phyloP scores from a whole-genome alignment of 345 rosid genomes.

The Eucalyptus victrix region DNA sequence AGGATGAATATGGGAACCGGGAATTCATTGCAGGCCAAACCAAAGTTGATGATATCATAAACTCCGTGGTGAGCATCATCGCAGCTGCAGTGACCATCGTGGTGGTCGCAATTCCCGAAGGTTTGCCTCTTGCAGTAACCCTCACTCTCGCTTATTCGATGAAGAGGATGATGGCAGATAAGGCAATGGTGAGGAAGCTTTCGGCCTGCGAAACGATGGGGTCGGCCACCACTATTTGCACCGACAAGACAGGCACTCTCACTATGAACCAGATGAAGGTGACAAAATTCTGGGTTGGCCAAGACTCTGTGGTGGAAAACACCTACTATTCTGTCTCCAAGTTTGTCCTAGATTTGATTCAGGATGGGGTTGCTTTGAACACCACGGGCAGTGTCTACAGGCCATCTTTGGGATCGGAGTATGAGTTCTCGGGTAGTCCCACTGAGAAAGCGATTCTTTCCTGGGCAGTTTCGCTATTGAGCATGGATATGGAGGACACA shows the following conservation, averaged over 20 bases:
- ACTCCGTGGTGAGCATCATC: constrained; percentile 44
- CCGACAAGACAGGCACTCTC: constrained; percentile 70
- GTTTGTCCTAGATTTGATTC: constrained; percentile 22
- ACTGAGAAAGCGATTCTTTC: too few species aligned
- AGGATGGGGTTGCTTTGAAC: constrained; percentile 55
- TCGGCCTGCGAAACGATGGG: constrained; percentile 85
- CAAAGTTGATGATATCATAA: constrained; percentile 26
- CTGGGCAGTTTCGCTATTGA: background rate
- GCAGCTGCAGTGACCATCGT: constrained; percentile 65
- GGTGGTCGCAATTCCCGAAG: constrained; percentile 77
- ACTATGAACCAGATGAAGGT: constrained; percentile 63
- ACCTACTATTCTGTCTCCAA: constrained; percentile 11
- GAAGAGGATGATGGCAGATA: constrained; percentile 73
- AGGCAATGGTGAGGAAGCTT: constrained; percentile 71
- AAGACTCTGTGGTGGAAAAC: constrained; percentile 1
- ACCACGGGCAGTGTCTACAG: constrained; percentile 42
- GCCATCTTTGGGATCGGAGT: constrained; percentile 6
- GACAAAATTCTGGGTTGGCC: constrained; percentile 48
- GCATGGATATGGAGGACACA: constrained; percentile 24
- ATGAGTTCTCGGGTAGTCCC: background rate
- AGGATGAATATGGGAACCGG: too few species aligned
- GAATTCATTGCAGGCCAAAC: constrained; percentile 35
- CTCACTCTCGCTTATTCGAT: constrained; percentile 68
- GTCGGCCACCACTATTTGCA: constrained; percentile 64
- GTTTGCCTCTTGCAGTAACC: constrained; percentile 67